Evolutionary conservation across 2,329 filamentous ascomycete genomes (phyloP).

Genomic region (Lasiodiplodia theobromae): DNA sequence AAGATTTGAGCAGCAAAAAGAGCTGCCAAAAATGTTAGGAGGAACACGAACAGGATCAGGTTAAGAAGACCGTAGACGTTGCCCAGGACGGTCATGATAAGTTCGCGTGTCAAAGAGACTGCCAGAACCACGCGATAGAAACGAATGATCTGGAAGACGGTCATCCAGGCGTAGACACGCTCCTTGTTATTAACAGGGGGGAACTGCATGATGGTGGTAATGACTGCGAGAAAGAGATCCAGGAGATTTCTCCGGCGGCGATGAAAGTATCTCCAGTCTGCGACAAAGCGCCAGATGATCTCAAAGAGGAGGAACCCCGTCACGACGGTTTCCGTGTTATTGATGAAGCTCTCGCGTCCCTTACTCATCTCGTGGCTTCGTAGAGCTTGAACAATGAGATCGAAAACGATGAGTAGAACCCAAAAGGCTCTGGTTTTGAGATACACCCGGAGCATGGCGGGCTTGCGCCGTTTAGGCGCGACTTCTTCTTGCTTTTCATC

Average conservation of each 20-base stretch:
- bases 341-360: conserved; percentile 68
- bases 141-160: conserved; percentile 89
- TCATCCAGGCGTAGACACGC: conserved; percentile 83
- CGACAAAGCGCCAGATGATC: conserved; percentile 78
- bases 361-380: conserved; percentile 78
- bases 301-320: conserved; percentile 82
- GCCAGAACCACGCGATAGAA: conserved; percentile 92
- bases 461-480: conserved; percentile 51
- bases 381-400: conserved; percentile 78
- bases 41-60: conserved; percentile 92
- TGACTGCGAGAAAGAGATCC: conserved; percentile 79
- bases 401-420: conserved; percentile 80
- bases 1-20: conserved; percentile 95
- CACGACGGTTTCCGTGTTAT: conserved; percentile 74
- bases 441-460: conserved; percentile 72
- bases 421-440: conserved; percentile 78
- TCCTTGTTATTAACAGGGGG: conserved; percentile 73
- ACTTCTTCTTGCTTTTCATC: conserved; percentile 47
- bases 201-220: conserved; percentile 85
- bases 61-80: conserved; percentile 93
- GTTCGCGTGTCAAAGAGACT: conserved; percentile 82
- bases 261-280: conserved; percentile 84
- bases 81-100: conserved; percentile 86
- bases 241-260: conserved; percentile 76
- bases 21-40: conserved; percentile 91